Evolutionary conservation across 2,329 filamentous ascomycete species (phyloP).

Genomic region (Neonectria punicea): DNA sequence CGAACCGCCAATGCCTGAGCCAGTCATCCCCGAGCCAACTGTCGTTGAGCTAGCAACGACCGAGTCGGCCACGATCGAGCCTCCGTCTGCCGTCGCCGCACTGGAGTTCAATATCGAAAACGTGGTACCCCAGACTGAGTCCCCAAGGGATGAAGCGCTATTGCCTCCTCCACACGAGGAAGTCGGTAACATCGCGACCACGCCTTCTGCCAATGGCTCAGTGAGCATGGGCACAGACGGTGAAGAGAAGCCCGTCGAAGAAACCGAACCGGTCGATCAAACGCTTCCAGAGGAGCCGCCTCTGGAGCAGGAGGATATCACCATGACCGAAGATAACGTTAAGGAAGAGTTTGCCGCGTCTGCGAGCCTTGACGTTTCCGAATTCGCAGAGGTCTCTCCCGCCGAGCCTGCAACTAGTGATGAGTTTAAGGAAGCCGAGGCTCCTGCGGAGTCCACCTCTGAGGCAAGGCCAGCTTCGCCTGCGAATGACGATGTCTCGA

Average conservation of each 20-base stretch:
- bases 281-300: slow-evolving; percentile 33
- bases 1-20: neutral
- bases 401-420: slow-evolving; percentile 35
- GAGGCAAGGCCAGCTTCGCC: slow-evolving; percentile 37
- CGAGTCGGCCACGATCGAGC: slow-evolving; percentile 44
- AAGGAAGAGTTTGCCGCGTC: slow-evolving; percentile 54
- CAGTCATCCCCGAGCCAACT: neutral
- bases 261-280: slow-evolving; percentile 36
- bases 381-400: slow-evolving; percentile 44
- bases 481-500: slow-evolving; percentile 29
- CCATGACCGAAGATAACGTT: slow-evolving; percentile 51
- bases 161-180: slow-evolving; percentile 53
- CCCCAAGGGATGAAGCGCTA: slow-evolving; percentile 37
- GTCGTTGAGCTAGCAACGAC: slow-evolving; percentile 20
- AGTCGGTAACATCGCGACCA: slow-evolving; percentile 52
- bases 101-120: slow-evolving; percentile 41
- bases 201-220: slow-evolving; percentile 45
- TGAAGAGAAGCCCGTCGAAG: slow-evolving; percentile 42
- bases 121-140: slow-evolving; percentile 40
- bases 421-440: slow-evolving; percentile 10
- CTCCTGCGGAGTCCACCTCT: slow-evolving; percentile 2
- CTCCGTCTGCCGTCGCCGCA: slow-evolving; percentile 46
- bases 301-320: slow-evolving; percentile 45
- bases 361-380: slow-evolving; percentile 42
- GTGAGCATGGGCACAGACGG: slow-evolving; percentile 37